Base-by-base conservation (phyloP, 805 yeast species). In the Ogataea corticis region DNA sequence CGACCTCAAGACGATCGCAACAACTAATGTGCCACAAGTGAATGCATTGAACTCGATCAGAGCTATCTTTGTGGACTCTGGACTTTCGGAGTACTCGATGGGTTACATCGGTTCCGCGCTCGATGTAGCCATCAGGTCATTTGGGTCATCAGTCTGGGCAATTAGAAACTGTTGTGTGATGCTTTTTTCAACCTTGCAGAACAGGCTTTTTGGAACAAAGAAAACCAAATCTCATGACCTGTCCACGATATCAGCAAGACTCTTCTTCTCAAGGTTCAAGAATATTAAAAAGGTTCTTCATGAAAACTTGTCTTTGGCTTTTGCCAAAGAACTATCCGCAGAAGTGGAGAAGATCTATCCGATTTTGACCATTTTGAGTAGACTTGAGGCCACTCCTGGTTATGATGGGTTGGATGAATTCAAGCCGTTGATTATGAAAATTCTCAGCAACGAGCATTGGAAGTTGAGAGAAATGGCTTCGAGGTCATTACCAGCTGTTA, bases 131-230 rank as follows among this genome's bases (percentile, higher is more conserved):
- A 38, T 38, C 27, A 38, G 33, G 18, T 38, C 82, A 29, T 88
- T 92, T 64, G 72, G 78, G 1, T 79, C 87, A 2, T 68, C 74
- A 2, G 71, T 81, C 18, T 92, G 98, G 98, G 82, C 96, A 0
- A 76, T 92, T 21, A 75, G 96, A 59, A 92, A 92, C 61, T 88
- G 97, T 63, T 89, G 96, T 0, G 85, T 91, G 15, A 94, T 92
- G 98, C 71, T 92, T 33, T 92, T 90, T 62, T 83, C 96, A 0
- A 82, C 96, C 0, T 65, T 92, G 33, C 94, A 88, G 57, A 85
- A 83, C 48, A 74, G 92, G 48, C 59, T 94, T 4, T 91, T 92
- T 65, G 95, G 95, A 1, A 77, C 74, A 12, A 72, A 72, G 36
- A 69, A 71, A 43, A 68, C 67, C 10, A 75, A 61, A 13, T 51